Evolutionary conservation across 306 rosid species (phyloP).

Genomic region (Benincasa hispida): DNA sequence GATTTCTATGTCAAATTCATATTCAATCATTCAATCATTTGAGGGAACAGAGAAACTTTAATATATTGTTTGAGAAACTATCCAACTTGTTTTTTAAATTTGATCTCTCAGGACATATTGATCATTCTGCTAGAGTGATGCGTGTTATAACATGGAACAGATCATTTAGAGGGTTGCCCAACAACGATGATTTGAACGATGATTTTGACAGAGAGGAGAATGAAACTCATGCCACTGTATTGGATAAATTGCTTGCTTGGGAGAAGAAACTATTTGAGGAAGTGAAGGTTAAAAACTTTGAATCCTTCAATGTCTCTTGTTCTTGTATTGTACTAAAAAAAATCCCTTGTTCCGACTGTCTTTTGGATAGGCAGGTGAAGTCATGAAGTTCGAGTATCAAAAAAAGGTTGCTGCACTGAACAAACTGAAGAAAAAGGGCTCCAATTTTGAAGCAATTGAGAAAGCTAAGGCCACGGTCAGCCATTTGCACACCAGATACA

Average conservation of each 20-base stretch:
- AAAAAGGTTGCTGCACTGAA: conserved; percentile 60
- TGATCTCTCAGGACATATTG: conserved; percentile 57
- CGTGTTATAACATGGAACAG: conserved; percentile 92
- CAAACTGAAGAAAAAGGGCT: conserved; percentile 57
- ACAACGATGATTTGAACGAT: conserved; percentile 53
- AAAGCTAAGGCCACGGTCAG: conserved; percentile 87
- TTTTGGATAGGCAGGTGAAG: conserved; percentile 73
- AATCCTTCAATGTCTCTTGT: not conserved
- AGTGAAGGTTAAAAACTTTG: conserved; percentile 50
- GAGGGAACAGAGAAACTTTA: not conserved
- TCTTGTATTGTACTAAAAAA: not conserved
- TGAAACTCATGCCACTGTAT: conserved; percentile 84
- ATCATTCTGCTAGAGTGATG: conserved; percentile 92
- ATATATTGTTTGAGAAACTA: not conserved
- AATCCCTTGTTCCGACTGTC: not conserved
- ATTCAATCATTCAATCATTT: not conserved
- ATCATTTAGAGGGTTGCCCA: conserved; percentile 52
- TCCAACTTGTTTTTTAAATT: not conserved
- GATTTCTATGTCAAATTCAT: not conserved
- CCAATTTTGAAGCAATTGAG: conserved; percentile 65
- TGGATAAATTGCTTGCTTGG: conserved; percentile 97
- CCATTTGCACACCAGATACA: conserved; percentile 91
- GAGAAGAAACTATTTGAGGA: conserved; percentile 94
- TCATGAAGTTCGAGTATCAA: conserved; percentile 87
- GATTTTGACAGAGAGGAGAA: conserved; percentile 61